These are phyloP conservation scores for Annulohypoxylon moriforme DNA, from an alignment of 495 filamentous ascomycete genomes.

Conservation along the genomic window DNA sequence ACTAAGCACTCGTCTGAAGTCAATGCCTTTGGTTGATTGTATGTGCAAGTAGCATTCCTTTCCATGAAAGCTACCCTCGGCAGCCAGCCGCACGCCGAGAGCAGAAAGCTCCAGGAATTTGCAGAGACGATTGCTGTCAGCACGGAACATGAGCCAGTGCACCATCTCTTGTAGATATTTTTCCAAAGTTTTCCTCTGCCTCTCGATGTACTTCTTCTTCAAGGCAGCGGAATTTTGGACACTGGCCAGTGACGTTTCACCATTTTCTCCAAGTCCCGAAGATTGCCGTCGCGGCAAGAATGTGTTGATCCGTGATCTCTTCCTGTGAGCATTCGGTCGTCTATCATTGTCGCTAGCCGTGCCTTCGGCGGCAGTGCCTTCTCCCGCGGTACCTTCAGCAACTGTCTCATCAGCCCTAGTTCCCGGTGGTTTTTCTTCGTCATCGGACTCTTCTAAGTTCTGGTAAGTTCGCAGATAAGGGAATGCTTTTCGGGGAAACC, in stretches of 20 bases:
- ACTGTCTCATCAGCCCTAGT: slow-evolving; percentile 59
- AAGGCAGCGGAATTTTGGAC: slow-evolving; percentile 47
- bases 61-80: slow-evolving; percentile 95
- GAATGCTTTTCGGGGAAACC: slow-evolving; percentile 90
- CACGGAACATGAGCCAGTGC: slow-evolving; percentile 91
- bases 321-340: slow-evolving; percentile 61
- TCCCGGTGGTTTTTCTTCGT: slow-evolving; percentile 75
- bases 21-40: slow-evolving; percentile 88
- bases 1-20: slow-evolving; percentile 83
- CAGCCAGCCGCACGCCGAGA: slow-evolving; percentile 91
- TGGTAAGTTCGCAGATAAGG: slow-evolving; percentile 87
- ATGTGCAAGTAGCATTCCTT: slow-evolving; percentile 97
- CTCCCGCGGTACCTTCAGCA: slow-evolving; percentile 61
- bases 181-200: slow-evolving; percentile 87
- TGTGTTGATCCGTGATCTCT: slow-evolving; percentile 72
- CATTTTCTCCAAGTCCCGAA: slow-evolving; percentile 51
- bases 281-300: slow-evolving; percentile 62
- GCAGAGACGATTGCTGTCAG: slow-evolving; percentile 95
- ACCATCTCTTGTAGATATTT: slow-evolving; percentile 95
- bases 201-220: slow-evolving; percentile 64
- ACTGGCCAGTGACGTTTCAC: slow-evolving; percentile 40
- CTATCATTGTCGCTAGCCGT: slow-evolving; percentile 56
- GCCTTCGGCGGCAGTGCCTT: slow-evolving; percentile 54
- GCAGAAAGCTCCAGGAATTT: slow-evolving; percentile 96
- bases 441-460: slow-evolving; percentile 82